Evolutionary conservation across 352 stramenopile species (phyloP), one percentile per base, ranked within the genome.

Genomic region (Globisporangium solare): DNA sequence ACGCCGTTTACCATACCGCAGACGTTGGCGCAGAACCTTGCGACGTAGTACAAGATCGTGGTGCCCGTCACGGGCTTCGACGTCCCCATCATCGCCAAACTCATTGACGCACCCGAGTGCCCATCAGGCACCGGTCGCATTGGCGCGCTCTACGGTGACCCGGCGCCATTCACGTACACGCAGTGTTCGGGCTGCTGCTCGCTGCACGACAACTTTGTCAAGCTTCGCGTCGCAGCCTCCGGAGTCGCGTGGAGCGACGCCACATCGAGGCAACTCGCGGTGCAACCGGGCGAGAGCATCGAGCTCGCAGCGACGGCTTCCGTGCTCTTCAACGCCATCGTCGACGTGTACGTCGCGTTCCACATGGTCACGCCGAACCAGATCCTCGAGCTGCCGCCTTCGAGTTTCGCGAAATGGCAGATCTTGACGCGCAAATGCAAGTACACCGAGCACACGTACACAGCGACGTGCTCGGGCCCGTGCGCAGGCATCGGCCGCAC

Each of bases 331-430:
- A 87, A 86, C 60, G 68, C 83, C 13, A 59, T 81, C 51, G 58
- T 74, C 1, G 76, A 89, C 49, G 78, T 90, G 6, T 87, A 83
- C 59, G 5, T 92, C 5, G 78, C 62, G 21, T 92, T 92, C 59
- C 83, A 92, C 45, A 65, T 88, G 14, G 67, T 88, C 35, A 88
- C 79, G 0, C 56, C 78, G 3, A 92, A 89, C 60, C 73, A 79
- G n/a, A 74, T 89, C 52, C 11, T 90, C 0, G 70, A 89, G 43
- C 66, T 92, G 14, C 60, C 66, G 5, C 22, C 63, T 66, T 27
- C 67, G 67, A 32, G 3, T 35, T 35, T 35, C 27, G 67, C 77
- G 3, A 63, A 73, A 51, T 92, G 83, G 83, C 74, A 58, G 47
- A 80, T 92, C 13, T 55, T 72, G 54, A 92, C 83, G 20, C 74